Evolutionary conservation across 495 filamentous ascomycete genomes (phyloP).

Genomic region (Emericellopsis terricola): DNA sequence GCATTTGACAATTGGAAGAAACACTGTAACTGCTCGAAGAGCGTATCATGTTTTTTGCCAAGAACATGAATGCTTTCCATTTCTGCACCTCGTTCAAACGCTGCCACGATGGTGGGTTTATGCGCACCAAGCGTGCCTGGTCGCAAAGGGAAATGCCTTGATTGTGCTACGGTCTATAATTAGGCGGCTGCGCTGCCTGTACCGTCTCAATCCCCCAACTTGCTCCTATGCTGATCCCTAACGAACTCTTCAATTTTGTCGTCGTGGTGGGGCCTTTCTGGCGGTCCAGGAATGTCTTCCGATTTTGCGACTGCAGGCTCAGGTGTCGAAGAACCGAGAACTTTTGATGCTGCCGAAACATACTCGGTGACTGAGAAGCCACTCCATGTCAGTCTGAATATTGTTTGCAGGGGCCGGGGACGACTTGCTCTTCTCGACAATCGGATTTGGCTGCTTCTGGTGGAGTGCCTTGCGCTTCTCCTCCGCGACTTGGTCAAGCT

Average conservation of each 20-base stretch:
- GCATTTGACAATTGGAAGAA: too few species aligned
- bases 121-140: too few species aligned
- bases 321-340: conserved; percentile 5
- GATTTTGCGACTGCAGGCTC: not conserved
- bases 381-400: not conserved
- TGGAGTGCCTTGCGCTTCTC: conserved; percentile 1
- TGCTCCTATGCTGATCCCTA: conserved; percentile 17
- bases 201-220: not conserved
- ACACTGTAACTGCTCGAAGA: too few species aligned
- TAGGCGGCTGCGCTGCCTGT: too few species aligned
- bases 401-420: not conserved
- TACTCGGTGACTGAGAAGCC: conserved; percentile 6
- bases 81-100: too few species aligned
- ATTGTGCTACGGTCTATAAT: too few species aligned
- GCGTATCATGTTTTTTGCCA: too few species aligned
- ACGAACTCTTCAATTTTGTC: conserved; percentile 17
- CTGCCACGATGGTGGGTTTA: too few species aligned
- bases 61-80: too few species aligned
- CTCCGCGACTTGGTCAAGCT: conserved; percentile 10
- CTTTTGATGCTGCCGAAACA: conserved; percentile 8
- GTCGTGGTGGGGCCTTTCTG: conserved; percentile 14
- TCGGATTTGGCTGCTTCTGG: not conserved
- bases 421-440: conserved; percentile 13
- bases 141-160: too few species aligned
- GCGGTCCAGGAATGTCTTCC: conserved; percentile 6